These are phyloP conservation scores for Artemisia annua DNA, from an alignment of 129 eudicot species.

Conservation along the genomic window DNA sequence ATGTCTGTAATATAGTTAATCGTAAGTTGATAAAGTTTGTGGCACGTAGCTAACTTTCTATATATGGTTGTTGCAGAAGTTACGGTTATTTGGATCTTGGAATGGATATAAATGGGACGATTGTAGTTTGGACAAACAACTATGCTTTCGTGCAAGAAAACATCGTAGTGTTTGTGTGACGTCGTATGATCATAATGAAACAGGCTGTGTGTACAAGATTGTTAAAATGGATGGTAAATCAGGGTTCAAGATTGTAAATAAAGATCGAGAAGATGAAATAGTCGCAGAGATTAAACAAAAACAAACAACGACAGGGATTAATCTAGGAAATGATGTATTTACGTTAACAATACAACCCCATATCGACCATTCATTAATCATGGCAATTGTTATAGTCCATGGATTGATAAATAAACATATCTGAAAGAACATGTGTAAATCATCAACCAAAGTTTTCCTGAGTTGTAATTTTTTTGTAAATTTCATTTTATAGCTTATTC, in stretches of 20 bases:
- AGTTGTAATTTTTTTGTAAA: not conserved
- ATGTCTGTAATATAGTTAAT: too few species aligned
- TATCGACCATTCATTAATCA: slow-evolving; percentile 46
- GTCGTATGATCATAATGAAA: slow-evolving; percentile 33
- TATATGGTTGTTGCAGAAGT: slow-evolving; percentile 41
- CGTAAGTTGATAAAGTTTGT: too few species aligned
- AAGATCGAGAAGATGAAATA: slow-evolving; percentile 34
- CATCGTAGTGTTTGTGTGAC: slow-evolving; percentile 26
- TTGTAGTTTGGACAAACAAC: slow-evolving; percentile 31
- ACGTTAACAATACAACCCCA: slow-evolving; percentile 56
- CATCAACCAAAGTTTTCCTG: slow-evolving; percentile 18
- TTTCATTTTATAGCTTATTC: not conserved
- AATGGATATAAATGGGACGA: slow-evolving; percentile 55
- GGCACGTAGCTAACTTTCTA: too few species aligned
- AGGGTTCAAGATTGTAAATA: slow-evolving; percentile 48
- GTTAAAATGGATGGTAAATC: slow-evolving; percentile 29
- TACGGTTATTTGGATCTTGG: slow-evolving; percentile 45
- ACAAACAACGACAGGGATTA: slow-evolving; percentile 51
- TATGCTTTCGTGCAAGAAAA: slow-evolving; percentile 50
- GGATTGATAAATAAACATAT: slow-evolving; percentile 49
- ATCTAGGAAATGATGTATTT: slow-evolving; percentile 65
- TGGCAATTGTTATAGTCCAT: slow-evolving; percentile 60
- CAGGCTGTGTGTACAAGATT: slow-evolving; percentile 38
- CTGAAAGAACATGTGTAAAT: slow-evolving; percentile 31
- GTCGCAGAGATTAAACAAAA: slow-evolving; percentile 65